Conservation (phyloP, 78 protist genomes). For the Cyanophora paradoxa region DNA sequence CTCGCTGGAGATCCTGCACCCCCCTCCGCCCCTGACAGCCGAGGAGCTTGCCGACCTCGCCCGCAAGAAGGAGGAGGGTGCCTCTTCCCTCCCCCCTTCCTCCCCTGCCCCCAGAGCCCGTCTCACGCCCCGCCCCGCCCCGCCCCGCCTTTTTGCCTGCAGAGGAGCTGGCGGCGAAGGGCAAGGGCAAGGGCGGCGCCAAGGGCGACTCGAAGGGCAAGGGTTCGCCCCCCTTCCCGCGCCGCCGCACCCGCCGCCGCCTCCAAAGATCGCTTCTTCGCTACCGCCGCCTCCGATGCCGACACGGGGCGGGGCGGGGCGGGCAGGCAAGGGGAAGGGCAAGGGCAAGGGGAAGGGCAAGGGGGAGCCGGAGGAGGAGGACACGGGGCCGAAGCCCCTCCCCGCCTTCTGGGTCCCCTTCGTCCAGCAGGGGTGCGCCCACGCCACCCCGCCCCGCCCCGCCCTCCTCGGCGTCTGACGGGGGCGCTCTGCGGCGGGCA, state of each 20-base stretch:
- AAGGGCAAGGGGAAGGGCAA: conserved; percentile 10
- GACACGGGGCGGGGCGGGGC: too few species aligned
- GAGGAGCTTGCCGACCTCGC: background rate
- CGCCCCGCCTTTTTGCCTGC: background rate
- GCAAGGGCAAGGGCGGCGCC: conserved; percentile 3
- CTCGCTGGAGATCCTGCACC: conserved; percentile 7
- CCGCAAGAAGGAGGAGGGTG: background rate
- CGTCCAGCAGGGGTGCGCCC: background rate
- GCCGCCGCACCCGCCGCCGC: too few species aligned
- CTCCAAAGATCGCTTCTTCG: too few species aligned
- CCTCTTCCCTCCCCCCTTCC: too few species aligned
- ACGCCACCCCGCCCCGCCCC: background rate
- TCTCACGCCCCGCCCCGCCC: background rate
- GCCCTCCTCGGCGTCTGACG: background rate
- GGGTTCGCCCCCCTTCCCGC: too few species aligned
- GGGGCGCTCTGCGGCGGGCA: background rate
- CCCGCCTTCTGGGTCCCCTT: background rate
- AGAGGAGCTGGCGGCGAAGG: conserved; percentile 3
- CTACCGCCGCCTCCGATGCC: too few species aligned
- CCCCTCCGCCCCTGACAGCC: background rate
- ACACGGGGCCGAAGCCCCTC: background rate
- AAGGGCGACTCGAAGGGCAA: background rate
- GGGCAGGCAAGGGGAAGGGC: conserved; percentile 1
- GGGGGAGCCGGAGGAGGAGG: conserved; percentile 15
- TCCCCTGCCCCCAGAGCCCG: background rate